These are phyloP conservation scores for Pythium apleroticum DNA, from an alignment of 352 stramenopile genomes.

Conservation along the genomic window DNA sequence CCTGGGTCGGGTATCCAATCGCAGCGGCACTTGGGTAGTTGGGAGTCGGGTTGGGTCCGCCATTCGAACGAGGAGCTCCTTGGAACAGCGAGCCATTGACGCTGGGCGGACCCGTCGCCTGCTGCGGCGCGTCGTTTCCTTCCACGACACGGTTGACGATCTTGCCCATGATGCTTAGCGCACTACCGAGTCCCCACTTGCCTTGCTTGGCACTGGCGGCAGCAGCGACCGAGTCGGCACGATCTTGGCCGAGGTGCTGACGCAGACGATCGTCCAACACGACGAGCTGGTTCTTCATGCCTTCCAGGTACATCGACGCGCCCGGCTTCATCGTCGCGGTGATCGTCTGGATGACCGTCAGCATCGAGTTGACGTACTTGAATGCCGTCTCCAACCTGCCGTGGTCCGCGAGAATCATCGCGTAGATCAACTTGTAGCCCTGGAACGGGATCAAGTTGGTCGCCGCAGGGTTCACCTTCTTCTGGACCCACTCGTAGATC, in stretches of 20 bases:
- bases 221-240: conserved; percentile 64
- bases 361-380: conserved; percentile 88
- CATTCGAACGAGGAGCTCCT: conserved; percentile 33
- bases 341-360: conserved; percentile 69
- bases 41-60: conserved; percentile 20
- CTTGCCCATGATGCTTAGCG: conserved; percentile 85
- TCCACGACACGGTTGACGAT: conserved; percentile 87
- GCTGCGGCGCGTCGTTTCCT: conserved; percentile 49
- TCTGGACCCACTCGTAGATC: conserved; percentile 84
- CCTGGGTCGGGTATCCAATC: conserved; percentile 21
- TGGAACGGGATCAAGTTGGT: conserved; percentile 85
- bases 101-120: conserved; percentile 16
- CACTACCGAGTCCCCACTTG: conserved; percentile 81
- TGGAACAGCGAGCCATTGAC: conserved; percentile 37
- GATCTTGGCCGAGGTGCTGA: conserved; percentile 81
- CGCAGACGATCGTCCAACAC: conserved; percentile 83
- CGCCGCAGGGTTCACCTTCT: conserved; percentile 45
- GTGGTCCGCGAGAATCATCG: conserved; percentile 82
- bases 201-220: conserved; percentile 45
- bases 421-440: conserved; percentile 89
- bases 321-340: conserved; percentile 80
- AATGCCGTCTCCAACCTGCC: conserved; percentile 82
- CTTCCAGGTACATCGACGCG: conserved; percentile 85
- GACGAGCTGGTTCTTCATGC: conserved; percentile 86
- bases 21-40: conserved; percentile 32